phyloP scores from a whole-genome alignment of 352 stramenopile species.

The Phytophthora podocarpi region DNA sequence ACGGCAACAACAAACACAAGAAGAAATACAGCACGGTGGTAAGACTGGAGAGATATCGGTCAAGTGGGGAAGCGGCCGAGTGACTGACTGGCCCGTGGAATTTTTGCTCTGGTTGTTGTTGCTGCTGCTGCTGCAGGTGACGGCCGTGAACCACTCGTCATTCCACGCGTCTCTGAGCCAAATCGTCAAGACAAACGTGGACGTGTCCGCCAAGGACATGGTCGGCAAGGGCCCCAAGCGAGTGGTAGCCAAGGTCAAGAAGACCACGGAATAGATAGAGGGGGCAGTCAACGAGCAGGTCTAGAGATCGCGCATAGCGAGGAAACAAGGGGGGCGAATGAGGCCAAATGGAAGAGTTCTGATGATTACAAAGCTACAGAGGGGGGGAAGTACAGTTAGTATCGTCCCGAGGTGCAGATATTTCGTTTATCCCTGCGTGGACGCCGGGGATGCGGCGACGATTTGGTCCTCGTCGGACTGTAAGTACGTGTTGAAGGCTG shows the following conservation, averaged over 20 bases:
- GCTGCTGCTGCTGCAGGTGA: slow-evolving; percentile 45
- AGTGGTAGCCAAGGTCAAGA: slow-evolving; percentile 62
- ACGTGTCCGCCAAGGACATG: slow-evolving; percentile 39
- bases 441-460: slow-evolving; percentile 48
- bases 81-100: slow-evolving; percentile 8
- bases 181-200: slow-evolving; percentile 74
- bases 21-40: slow-evolving; percentile 83
- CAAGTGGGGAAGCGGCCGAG: background rate
- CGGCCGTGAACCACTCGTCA: slow-evolving; percentile 51
- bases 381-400: background rate
- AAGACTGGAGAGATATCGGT: slow-evolving; percentile 3
- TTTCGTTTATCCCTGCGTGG: slow-evolving; percentile 29
- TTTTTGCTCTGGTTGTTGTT: too few species aligned
- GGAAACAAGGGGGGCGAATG: background rate
- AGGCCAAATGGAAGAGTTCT: slow-evolving; percentile 34
- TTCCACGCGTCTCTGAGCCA: slow-evolving; percentile 77
- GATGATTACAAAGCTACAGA: slow-evolving; percentile 38
- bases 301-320: slow-evolving; percentile 24
- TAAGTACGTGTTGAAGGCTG: slow-evolving; percentile 49
- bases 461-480: slow-evolving; percentile 54
- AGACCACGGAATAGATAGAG: slow-evolving; percentile 66
- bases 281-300: slow-evolving; percentile 13
- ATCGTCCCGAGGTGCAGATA: slow-evolving; percentile 8
- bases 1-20: slow-evolving; percentile 91
- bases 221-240: slow-evolving; percentile 33